Percentiles rank a stretch among this genome's conserved stretches.
These are phyloP conservation scores for Tulasnella sp. DNA, from an alignment of 768 basidiomycete species.

Conservation along the genomic window DNA sequence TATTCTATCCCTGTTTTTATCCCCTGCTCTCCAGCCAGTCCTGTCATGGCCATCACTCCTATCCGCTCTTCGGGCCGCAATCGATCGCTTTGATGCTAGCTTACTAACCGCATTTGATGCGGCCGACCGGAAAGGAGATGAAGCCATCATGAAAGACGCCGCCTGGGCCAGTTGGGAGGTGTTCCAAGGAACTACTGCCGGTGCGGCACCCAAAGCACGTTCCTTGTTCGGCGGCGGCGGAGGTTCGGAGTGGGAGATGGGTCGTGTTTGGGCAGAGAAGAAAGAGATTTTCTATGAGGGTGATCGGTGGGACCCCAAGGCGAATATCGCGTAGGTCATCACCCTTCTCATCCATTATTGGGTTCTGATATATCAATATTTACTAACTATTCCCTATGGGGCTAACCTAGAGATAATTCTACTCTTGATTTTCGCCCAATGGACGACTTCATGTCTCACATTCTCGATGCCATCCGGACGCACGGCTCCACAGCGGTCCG, in stretches of 20 bases:
- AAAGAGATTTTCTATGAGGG: constrained; percentile 89
- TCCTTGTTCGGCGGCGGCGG: constrained; percentile 19
- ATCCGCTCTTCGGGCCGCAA: constrained; percentile 65
- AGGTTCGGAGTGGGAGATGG: constrained; percentile 76
- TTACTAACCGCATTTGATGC: constrained; percentile 84
- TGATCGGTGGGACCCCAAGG: constrained; percentile 70
- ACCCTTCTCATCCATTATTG: background rate
- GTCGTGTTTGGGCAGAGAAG: constrained; percentile 94
- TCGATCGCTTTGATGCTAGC: constrained; percentile 83
- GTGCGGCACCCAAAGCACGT: constrained; percentile 1
- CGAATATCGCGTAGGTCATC: constrained; percentile 70
- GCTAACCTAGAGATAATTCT: constrained; percentile 46
- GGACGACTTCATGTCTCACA: constrained; percentile 79
- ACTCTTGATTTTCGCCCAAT: constrained; percentile 85
- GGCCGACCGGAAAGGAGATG: constrained; percentile 72
- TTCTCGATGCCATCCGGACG: constrained; percentile 60
- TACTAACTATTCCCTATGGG: background rate
- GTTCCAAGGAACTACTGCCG: constrained; percentile 44
- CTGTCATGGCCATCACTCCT: constrained; percentile 60
- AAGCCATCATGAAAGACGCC: constrained; percentile 71
- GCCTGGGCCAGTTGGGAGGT: constrained; percentile 86
- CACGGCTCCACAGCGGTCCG: constrained; percentile 78
- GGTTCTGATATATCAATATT: background rate
- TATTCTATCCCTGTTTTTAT: constrained; percentile 72
- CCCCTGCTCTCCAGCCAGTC: constrained; percentile 64